Conservation (phyloP, 179 eudicot species). For the Actinidia polygama region DNA sequence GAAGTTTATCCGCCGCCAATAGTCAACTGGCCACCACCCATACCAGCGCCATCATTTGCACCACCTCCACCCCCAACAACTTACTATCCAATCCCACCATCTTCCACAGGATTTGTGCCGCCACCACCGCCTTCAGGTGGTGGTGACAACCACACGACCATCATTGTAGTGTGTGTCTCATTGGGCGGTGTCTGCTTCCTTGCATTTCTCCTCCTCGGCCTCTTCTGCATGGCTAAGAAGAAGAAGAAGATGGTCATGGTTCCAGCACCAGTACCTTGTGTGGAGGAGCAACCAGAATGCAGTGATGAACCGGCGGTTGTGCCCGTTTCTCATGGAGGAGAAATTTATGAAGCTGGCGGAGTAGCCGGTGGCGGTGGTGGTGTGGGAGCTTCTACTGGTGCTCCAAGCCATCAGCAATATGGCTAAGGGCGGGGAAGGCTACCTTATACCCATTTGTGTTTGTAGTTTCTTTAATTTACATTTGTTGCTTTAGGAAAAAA, state of each 20-base stretch:
- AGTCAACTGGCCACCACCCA: too few species aligned
- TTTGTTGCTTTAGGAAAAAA: too few species aligned
- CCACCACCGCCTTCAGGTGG: conserved; percentile 19
- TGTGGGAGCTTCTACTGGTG: not conserved
- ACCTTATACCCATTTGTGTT: too few species aligned
- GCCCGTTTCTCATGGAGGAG: not conserved
- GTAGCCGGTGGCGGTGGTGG: not conserved
- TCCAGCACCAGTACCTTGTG: conserved; percentile 34
- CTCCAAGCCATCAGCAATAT: not conserved
- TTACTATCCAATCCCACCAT: conserved; percentile 6
- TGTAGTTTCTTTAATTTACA: too few species aligned
- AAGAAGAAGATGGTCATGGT: conserved; percentile 35
- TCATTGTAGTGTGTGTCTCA: conserved; percentile 36
- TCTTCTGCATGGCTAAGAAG: conserved; percentile 46
- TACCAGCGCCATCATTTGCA: not conserved
- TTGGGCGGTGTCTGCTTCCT: conserved; percentile 46
- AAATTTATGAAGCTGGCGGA: not conserved
- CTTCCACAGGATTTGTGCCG: not conserved
- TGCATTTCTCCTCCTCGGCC: conserved; percentile 45
- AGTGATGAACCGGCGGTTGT: conserved; percentile 1
- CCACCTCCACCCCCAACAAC: too few species aligned
- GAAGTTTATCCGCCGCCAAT: too few species aligned
- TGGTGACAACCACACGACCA: conserved; percentile 25
- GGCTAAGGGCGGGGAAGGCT: not conserved
- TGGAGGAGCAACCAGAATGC: not conserved